A percentile compares a stretch with the other conserved stretches of the same genome.
Conservation (phyloP, 176 grass and related monocot species). For the Avena insularis region DNA sequence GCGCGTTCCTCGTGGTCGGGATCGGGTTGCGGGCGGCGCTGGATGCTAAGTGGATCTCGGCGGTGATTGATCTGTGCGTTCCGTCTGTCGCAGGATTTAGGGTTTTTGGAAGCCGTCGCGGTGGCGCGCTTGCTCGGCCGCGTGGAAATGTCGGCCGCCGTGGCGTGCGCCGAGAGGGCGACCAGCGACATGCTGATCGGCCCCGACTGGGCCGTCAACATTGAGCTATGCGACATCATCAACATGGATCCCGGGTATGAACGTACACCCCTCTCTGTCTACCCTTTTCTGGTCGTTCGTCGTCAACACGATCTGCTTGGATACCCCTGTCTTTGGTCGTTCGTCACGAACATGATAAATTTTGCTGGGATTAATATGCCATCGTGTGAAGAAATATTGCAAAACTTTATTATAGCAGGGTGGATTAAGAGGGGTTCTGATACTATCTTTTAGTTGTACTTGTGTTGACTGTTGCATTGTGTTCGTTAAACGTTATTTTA, state of each 20-base stretch:
- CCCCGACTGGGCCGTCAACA: constrained; percentile 96
- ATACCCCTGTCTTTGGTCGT: neutral
- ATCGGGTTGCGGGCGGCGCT: neutral
- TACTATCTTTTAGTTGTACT: neutral
- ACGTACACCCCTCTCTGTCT: neutral
- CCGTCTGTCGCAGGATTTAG: constrained; percentile 43
- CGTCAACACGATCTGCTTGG: constrained; percentile 9
- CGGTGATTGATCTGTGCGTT: constrained; percentile 36
- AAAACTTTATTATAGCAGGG: neutral
- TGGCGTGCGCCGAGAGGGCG: constrained; percentile 81
- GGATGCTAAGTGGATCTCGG: constrained; percentile 18
- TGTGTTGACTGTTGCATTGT: neutral
- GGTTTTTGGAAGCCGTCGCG: constrained; percentile 21
- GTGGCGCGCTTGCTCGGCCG: neutral
- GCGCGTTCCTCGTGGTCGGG: neutral
- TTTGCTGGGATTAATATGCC: constrained; percentile 22
- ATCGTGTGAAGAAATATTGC: neutral
- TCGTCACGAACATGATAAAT: neutral
- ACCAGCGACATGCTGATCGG: constrained; percentile 93
- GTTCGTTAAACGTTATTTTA: neutral
- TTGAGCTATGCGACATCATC: constrained; percentile 99
- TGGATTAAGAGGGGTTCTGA: neutral
- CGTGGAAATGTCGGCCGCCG: constrained; percentile 55
- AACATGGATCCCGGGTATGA: constrained; percentile 88
- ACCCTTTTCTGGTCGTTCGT: neutral